Evolutionary conservation across 345 rosid genomes (phyloP), one percentile per base, ranked within the genome.

Genomic region (Citrus sp.): DNA sequence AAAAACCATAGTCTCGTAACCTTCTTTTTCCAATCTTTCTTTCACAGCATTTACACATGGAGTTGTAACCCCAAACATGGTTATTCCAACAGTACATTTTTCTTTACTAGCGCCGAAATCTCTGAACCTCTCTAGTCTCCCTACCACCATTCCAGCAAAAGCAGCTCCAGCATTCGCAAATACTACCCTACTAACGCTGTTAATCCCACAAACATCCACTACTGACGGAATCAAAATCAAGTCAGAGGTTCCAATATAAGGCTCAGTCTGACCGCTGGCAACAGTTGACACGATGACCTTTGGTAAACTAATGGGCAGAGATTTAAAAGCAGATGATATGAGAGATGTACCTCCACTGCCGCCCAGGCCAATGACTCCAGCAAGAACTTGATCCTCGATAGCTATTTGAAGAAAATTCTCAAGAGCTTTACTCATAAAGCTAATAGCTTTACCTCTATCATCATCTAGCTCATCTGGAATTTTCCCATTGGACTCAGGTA

Each of bases 1-100:
- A 78, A 95, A 95, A 81, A 95, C 88, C 79, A 95, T 83, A 38
- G 92, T 87, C 87, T 93, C 99, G n/a, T 84, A 95, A 74, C 93
- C 98, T 86, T 91, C 80, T 77, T 81, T 86, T 8, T 67, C 80
- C 86, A 95, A 85, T 62, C 90, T 87, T 64, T 92, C 90, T 67
- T 87, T 88, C 28, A 93, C 93, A 66, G 87, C 89, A 81, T 76
- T 91, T 10, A 88, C 98, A 73, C 98, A 95, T 2, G 93, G 87
- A 68, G 99, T 95, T 22, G 98, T 95, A 14, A 95, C 98, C 58
- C 98, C 99, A 81, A 95, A 95, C 99, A 95, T 93, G 38, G 99
- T 95, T 3, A 93, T 62, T 71, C 97, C 99, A 71, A 95, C 94
- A 5, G 96, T 91, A 30, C 72, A 72, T 61, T 87, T 90, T 56